Base-by-base conservation (phyloP, 2,329 filamentous ascomycete genomes). In the Sarocladium kiliense region DNA sequence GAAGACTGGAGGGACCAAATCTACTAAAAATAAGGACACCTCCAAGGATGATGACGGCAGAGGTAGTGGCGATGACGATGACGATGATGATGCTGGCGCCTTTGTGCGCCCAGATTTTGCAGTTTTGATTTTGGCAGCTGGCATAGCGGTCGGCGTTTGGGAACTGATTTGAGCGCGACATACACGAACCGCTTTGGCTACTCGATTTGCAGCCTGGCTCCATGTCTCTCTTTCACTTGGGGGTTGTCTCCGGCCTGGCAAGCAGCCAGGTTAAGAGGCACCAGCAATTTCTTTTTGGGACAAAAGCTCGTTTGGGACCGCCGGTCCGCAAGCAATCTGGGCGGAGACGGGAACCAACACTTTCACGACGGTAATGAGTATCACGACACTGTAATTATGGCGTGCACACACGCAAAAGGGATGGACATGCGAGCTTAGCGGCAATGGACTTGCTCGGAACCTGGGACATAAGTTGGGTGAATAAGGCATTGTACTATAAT, bases 81-180 rank as follows among this genome's bases (percentile, higher is more conserved):
- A 62, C 4, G 60, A 66, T 19, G 66, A 64, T 19, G 57, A 47
- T 19, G 59, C 58, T 2, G 56, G 57, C 5, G 19, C 55, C 50
- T 39, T 53, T 41, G 50, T n/a, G 10, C 23, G 53, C 37, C 60
- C 63, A 41, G 54, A 61, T 32, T 45, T 60, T 57, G 25, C 41
- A n/a, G 3, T 55, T 37, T 30, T 55, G 25, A 7, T 49, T 14
- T 36, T 58, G 54, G 60, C 58, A 42, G 59, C 70, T 51, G 74
- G 68, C 66, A 71, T 76, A 66, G 68, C 68, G 62, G 65, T 71
- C 60, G 68, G 73, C 65, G 68, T 71, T 66, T 71, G 67, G 65
- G 53, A 69, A 59, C 61, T 71, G 56, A 63, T 58, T 63, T 64
- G 63, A 59, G 23, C 44, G 16, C 11, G 11, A 27, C 25, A 23